Evolutionary conservation across 805 yeast genomes (phyloP).

Genomic region (Scheffersomyces amazonensis): DNA sequence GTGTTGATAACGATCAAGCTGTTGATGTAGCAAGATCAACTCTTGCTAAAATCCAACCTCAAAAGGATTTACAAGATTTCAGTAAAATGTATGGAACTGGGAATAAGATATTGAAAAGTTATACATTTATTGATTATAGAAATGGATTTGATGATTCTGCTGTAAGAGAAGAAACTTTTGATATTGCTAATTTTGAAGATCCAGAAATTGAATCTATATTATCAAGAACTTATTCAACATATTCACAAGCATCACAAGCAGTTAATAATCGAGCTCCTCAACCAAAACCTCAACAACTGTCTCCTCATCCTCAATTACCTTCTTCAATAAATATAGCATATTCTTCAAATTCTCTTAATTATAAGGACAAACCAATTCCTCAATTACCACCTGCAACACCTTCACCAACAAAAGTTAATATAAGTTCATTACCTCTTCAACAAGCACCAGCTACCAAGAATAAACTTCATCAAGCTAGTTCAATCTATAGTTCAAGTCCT

Average conservation of each 20-base stretch:
- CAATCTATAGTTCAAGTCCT: conserved; percentile 7
- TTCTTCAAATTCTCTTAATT: background rate
- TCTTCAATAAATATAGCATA: background rate
- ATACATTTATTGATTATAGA: conserved; percentile 60
- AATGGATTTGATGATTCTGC: conserved; percentile 29
- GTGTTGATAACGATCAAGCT: conserved; percentile 75
- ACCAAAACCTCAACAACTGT: conserved; percentile 2
- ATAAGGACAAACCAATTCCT: background rate
- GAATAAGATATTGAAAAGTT: conserved; percentile 52
- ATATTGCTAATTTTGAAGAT: conserved; percentile 25
- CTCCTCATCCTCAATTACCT: background rate
- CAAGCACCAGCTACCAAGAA: too few species aligned
- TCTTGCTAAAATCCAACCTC: conserved; percentile 67
- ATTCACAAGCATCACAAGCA: conserved; percentile 15
- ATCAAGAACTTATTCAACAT: conserved; percentile 25
- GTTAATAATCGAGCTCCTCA: too few species aligned
- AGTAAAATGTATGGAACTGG: conserved; percentile 63
- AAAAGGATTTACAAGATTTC: conserved; percentile 54
- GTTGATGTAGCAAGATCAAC: conserved; percentile 68
- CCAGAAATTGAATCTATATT: conserved; percentile 30
- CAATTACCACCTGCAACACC: conserved; percentile 1
- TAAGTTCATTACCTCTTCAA: background rate
- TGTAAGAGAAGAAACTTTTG: conserved; percentile 12
- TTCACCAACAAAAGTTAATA: conserved; percentile 3
- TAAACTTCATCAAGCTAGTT: background rate